These are phyloP conservation scores for Inonotus obliquus DNA, from an alignment of 1,284 basidiomycete species.

Conservation along the genomic window DNA sequence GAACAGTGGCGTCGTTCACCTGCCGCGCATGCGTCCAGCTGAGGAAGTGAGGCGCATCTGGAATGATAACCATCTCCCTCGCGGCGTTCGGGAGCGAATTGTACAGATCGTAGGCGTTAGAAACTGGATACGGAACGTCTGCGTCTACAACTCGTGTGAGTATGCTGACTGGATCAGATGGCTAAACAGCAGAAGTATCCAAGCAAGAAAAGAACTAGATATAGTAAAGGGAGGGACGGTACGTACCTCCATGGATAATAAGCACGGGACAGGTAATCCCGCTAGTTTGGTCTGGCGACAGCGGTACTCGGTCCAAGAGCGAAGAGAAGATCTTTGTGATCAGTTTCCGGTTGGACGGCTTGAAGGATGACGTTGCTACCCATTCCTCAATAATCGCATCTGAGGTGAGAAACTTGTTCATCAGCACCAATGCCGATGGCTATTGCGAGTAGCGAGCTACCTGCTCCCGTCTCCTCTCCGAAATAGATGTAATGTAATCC, in stretches of 20 bases:
- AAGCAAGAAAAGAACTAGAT: background rate
- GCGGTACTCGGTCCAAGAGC: constrained; percentile 18
- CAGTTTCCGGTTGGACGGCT: constrained; percentile 19
- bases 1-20: constrained; percentile 18
- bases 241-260: constrained; percentile 21
- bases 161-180: constrained; percentile 6
- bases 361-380: constrained; percentile 19
- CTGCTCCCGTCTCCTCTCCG: constrained; percentile 18
- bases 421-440: background rate
- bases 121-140: constrained; percentile 6
- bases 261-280: constrained; percentile 20
- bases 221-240: background rate
- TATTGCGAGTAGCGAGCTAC: background rate
- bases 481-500: constrained; percentile 21
- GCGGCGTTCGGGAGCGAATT: constrained; percentile 18
- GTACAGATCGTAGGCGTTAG: constrained; percentile 17
- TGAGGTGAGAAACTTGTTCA: background rate
- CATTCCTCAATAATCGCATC: constrained; percentile 22
- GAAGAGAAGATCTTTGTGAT: constrained; percentile 21
- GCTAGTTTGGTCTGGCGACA: constrained; percentile 7
- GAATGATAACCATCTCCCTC: constrained; percentile 19
- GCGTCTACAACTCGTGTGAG: background rate
- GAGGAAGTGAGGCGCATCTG: constrained; percentile 20
- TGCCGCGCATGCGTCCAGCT: constrained; percentile 21
- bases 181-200: background rate